Conservation (phyloP, 208 protist genomes). For the Crithidia thermophila region DNA sequence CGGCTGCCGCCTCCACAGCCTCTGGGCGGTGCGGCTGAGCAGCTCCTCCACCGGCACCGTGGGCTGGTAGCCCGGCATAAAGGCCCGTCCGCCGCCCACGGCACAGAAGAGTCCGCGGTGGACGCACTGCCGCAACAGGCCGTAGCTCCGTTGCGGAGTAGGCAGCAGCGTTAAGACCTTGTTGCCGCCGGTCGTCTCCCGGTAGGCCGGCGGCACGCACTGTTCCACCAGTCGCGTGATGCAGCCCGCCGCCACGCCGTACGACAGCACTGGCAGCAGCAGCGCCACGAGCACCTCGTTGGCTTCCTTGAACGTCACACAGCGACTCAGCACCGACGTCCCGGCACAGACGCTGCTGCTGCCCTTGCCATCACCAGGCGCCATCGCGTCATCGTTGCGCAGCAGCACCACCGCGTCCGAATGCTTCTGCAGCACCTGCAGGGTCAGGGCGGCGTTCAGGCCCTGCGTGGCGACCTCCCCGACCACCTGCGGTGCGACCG, state of each 20-base stretch:
- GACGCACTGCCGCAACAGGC: conserved; percentile 43
- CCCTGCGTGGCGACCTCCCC: conserved; percentile 83
- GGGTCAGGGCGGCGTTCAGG: conserved; percentile 76
- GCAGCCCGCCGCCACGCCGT: conserved; percentile 39
- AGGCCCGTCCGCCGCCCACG: conserved; percentile 48
- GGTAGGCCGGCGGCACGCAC: conserved; percentile 37
- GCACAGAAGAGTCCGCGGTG: conserved; percentile 58
- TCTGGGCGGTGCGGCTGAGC: conserved; percentile 36
- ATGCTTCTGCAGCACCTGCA: conserved; percentile 59
- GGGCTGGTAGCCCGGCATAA: conserved; percentile 63
- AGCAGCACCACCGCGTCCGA: conserved; percentile 74
- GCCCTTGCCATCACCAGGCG: conserved; percentile 26
- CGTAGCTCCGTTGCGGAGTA: conserved; percentile 75
- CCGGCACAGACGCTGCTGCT: conserved; percentile 39
- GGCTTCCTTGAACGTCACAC: conserved; percentile 77
- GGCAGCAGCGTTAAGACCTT: conserved; percentile 76
- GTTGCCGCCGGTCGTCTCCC: conserved; percentile 39
- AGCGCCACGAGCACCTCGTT: conserved; percentile 83
- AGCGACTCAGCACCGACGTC: conserved; percentile 42
- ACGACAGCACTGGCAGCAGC: conserved; percentile 72
- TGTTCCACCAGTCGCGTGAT: conserved; percentile 44
- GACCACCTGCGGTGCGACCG: conserved; percentile 65
- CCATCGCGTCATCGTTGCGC: conserved; percentile 81
- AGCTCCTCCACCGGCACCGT: conserved; percentile 53
- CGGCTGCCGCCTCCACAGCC: conserved; percentile 1